A percentile compares a stretch with the other conserved stretches of the same genome.
These are phyloP conservation scores for Cyberlindnera misumaiensis DNA, from an alignment of 805 yeast species.

Conservation along the genomic window DNA sequence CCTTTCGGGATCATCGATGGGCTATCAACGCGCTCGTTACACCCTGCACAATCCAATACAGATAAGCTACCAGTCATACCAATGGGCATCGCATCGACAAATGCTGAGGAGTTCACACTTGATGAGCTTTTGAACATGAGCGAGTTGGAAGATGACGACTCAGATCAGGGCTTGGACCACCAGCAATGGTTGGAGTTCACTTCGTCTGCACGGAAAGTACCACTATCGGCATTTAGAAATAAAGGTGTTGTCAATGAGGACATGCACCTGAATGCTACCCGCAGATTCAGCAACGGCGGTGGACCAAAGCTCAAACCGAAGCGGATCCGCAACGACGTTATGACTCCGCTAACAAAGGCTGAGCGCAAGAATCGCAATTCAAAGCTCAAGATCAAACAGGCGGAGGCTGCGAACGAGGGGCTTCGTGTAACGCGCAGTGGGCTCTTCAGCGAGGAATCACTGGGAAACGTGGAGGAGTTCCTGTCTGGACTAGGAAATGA, in stretches of 20 bases:
- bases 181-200: slow-evolving; percentile 27
- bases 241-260: slow-evolving; percentile 41
- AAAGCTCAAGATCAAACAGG: slow-evolving; percentile 50
- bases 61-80: not conserved
- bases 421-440: slow-evolving; percentile 70
- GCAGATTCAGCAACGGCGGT: slow-evolving; percentile 15
- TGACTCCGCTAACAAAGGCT: slow-evolving; percentile 17
- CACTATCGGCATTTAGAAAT: slow-evolving; percentile 87
- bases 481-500: slow-evolving; percentile 44
- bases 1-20: slow-evolving; percentile 97
- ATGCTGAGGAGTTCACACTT: slow-evolving; percentile 41
- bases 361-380: slow-evolving; percentile 19
- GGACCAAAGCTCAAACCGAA: slow-evolving; percentile 2
- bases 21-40: slow-evolving; percentile 75
- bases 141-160: slow-evolving; percentile 73
- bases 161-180: slow-evolving; percentile 38
- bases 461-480: slow-evolving; percentile 69
- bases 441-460: slow-evolving; percentile 64
- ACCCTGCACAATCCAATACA: slow-evolving; percentile 29
- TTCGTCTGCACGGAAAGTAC: slow-evolving; percentile 50
- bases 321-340: slow-evolving; percentile 6
- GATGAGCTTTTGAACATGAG: slow-evolving; percentile 86
- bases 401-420: slow-evolving; percentile 73
- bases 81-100: slow-evolving; percentile 16
- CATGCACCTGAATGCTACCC: slow-evolving; percentile 22